Evolutionary conservation across 208 protist species (phyloP), one percentile per base, ranked within the genome.

Genomic region (Leishmania mexicana): DNA sequence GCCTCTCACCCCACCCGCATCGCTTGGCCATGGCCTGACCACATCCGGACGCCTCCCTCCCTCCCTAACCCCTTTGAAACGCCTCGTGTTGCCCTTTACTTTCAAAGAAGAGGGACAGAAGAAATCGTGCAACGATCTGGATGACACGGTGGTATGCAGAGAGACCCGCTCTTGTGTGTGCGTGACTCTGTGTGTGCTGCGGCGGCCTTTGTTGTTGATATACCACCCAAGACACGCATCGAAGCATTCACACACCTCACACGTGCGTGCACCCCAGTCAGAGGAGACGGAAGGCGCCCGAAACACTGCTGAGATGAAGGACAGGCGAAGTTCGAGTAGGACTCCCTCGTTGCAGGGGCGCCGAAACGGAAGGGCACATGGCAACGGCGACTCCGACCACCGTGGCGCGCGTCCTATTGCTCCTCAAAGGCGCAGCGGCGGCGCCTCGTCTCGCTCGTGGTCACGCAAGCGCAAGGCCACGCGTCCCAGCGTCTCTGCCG

Each of bases 371-470:
- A 54, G 77, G 71, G n/a, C 47, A n/a, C 53, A 74, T 21, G 47
- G 62, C 51, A 70, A 64, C 67, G 76, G 75, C 71, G 17, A 45
- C 62, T 7, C n/a, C 28, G 40, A 42, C 49, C 64, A 65, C 77
- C 64, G 35, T 6, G 81, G 77, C 35, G 57, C 81, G 28, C 75
- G 78, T 3, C 75, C 81, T 42, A 83, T 79, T 68, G 62, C 67
- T 45, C 38, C 67, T 54, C 81, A 76, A 47, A 53, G 3, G 28
- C 75, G 75, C 75, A 58, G 38, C 76, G 40, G 62, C 42, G 64
- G 62, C 76, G 8, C 38, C 60, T 58, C 76, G 15, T 53, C 77
- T 28, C 81, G 84, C 57, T 77, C 80, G 21, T 84, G 79, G 80
- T 67, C 75, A 42, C 84, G 60, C 31, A 83, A 79, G 65, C 77